A percentile compares a stretch with the other conserved stretches of the same genome.
Conservation (phyloP, 306 rosid genomes). For the Trifolium fragiferum region DNA sequence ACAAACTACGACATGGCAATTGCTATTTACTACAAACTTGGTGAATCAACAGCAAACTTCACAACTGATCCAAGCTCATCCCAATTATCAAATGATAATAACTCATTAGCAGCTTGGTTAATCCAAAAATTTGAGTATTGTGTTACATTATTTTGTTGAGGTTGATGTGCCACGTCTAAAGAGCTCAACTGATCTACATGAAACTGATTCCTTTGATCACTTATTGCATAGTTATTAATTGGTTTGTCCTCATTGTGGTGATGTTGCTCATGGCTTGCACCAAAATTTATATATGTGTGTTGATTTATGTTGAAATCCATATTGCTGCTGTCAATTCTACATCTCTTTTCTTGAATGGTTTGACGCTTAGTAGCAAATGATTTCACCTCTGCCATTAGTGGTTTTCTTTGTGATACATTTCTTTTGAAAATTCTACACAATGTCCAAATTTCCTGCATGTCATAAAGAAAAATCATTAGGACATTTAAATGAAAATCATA, state of each 20-base stretch:
- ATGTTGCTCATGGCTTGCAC: slow-evolving; percentile 36
- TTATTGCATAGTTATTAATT: neutral
- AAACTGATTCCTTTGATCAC: slow-evolving; percentile 38
- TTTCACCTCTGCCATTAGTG: slow-evolving; percentile 54
- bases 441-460: slow-evolving; percentile 92
- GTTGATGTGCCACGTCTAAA: slow-evolving; percentile 33
- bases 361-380: slow-evolving; percentile 47
- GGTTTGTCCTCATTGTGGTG: slow-evolving; percentile 51
- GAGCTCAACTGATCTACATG: slow-evolving; percentile 40
- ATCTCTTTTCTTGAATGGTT: slow-evolving; percentile 29
- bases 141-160: slow-evolving; percentile 36
- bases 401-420: slow-evolving; percentile 59
- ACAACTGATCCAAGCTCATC: slow-evolving; percentile 83
- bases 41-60: slow-evolving; percentile 63
- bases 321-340: slow-evolving; percentile 30
- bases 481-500: neutral
- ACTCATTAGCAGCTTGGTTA: neutral
- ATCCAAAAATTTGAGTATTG: slow-evolving; percentile 25
- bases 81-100: slow-evolving; percentile 57
- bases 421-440: slow-evolving; percentile 85
- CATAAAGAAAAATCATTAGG: neutral
- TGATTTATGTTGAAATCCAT: slow-evolving; percentile 44
- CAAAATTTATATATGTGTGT: slow-evolving; percentile 62
- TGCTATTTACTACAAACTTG: slow-evolving; percentile 16
- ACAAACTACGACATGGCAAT: neutral